These are phyloP conservation scores for Nicotiana benthamiana DNA, from an alignment of 257 asterid species.

Conservation along the genomic window DNA sequence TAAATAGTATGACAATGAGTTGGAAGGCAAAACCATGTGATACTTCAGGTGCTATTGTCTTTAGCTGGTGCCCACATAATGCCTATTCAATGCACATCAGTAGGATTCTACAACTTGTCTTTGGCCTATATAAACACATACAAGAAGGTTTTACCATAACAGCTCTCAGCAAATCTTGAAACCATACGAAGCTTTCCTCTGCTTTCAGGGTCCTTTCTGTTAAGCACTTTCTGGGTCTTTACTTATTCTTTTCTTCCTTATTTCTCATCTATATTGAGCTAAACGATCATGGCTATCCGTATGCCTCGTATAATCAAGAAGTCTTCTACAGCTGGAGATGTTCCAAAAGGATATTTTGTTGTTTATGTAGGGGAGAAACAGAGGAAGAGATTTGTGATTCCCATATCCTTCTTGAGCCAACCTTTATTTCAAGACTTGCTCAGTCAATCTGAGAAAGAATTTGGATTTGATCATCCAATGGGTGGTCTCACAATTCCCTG, in stretches of 20 bases:
- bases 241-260: background rate
- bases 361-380: constrained; percentile 29
- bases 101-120: background rate
- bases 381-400: constrained; percentile 22
- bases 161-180: background rate
- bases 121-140: background rate
- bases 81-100: background rate
- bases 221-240: background rate
- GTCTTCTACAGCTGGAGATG: background rate
- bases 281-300: constrained; percentile 5
- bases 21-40: constrained; percentile 9
- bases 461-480: constrained; percentile 28
- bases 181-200: background rate
- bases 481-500: constrained; percentile 28
- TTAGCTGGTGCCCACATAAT: background rate
- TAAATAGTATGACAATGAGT: background rate
- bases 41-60: background rate
- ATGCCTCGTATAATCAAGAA: background rate
- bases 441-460: constrained; percentile 21
- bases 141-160: background rate
- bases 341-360: constrained; percentile 24
- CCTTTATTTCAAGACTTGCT: constrained; percentile 22
- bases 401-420: constrained; percentile 20
- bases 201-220: background rate
- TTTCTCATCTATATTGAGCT: background rate